phyloP scores from a whole-genome alignment of 1,284 basidiomycete species.

The Polyporus tsugae region DNA sequence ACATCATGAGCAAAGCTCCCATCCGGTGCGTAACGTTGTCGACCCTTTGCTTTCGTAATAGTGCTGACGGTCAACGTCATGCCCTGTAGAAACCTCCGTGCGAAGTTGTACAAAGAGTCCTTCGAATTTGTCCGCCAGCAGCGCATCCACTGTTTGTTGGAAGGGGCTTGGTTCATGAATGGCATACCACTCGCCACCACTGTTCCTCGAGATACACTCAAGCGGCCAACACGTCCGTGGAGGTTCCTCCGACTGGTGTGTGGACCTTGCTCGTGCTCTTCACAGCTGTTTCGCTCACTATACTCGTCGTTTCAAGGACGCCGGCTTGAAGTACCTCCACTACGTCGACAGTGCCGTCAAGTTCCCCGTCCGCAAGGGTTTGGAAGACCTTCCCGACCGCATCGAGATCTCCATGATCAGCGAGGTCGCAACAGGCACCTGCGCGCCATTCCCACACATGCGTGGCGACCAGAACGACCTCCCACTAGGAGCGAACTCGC shows the following conservation, averaged over 20 bases:
- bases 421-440: conserved; percentile 84
- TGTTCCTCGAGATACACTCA: conserved; percentile 56
- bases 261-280: conserved; percentile 7
- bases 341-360: conserved; percentile 84
- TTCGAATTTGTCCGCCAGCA: conserved; percentile 94
- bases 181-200: conserved; percentile 62
- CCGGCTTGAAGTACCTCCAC: conserved; percentile 80
- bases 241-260: conserved; percentile 80
- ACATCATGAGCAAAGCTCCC: conserved; percentile 84
- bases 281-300: conserved; percentile 13
- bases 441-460: conserved; percentile 69
- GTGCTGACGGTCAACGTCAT: conserved; percentile 8
- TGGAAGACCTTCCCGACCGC: conserved; percentile 88
- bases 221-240: conserved; percentile 72
- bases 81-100: conserved; percentile 75
- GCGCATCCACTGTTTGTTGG: conserved; percentile 85
- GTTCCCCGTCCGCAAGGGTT: conserved; percentile 78
- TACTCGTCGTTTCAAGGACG: conserved; percentile 63
- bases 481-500: conserved; percentile 53
- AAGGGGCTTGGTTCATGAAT: conserved; percentile 93
- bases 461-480: conserved; percentile 67
- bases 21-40: conserved; percentile 66
- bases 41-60: neutral
- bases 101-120: conserved; percentile 90
- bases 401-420: conserved; percentile 84